Percentiles rank a stretch among this genome's conserved stretches.
phyloP scores from a whole-genome alignment of 2,329 filamentous ascomycete species.

The Alternaria conjuncta region DNA sequence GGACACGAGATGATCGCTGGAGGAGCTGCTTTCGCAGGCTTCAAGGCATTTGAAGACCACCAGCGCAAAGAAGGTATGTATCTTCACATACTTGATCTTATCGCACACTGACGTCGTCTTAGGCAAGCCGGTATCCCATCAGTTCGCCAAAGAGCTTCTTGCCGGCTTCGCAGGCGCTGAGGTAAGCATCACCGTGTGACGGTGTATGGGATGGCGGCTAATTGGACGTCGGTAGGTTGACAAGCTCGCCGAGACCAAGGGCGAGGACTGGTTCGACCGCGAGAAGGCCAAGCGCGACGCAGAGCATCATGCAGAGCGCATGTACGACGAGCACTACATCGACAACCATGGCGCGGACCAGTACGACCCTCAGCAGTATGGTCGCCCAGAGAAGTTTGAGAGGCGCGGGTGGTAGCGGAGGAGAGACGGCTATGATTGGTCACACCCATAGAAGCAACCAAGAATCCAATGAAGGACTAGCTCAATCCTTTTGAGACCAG shows the following conservation, averaged over 20 bases:
- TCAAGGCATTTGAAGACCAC: slow-evolving; percentile 80
- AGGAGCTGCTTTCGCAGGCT: slow-evolving; percentile 77
- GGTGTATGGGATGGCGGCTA: neutral
- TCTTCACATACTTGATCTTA: neutral
- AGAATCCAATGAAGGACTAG: slow-evolving; percentile 1
- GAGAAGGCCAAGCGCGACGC: slow-evolving; percentile 57
- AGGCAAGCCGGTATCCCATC: slow-evolving; percentile 75
- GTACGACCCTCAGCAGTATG: slow-evolving; percentile 55
- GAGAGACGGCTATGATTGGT: slow-evolving; percentile 1
- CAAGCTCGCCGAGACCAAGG: slow-evolving; percentile 69
- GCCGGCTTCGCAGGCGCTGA: slow-evolving; percentile 75
- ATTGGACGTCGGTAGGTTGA: slow-evolving; percentile 51
- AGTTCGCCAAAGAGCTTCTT: slow-evolving; percentile 78
- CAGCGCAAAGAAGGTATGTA: slow-evolving; percentile 71
- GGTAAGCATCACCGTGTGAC: slow-evolving; percentile 48
- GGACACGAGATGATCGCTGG: slow-evolving; percentile 78
- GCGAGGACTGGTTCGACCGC: slow-evolving; percentile 56
- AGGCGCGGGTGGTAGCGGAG: slow-evolving; percentile 34
- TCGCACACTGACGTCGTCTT: slow-evolving; percentile 2
- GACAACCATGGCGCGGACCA: slow-evolving; percentile 49
- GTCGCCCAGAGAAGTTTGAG: slow-evolving; percentile 41
- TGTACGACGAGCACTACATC: slow-evolving; percentile 60
- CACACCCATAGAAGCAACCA: neutral
- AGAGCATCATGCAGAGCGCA: slow-evolving; percentile 50
- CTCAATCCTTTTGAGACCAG: neutral